Evolutionary conservation across 2,329 filamentous ascomycete genomes (phyloP), one percentile per base, ranked within the genome.

Genomic region (Helotiales sp.): DNA sequence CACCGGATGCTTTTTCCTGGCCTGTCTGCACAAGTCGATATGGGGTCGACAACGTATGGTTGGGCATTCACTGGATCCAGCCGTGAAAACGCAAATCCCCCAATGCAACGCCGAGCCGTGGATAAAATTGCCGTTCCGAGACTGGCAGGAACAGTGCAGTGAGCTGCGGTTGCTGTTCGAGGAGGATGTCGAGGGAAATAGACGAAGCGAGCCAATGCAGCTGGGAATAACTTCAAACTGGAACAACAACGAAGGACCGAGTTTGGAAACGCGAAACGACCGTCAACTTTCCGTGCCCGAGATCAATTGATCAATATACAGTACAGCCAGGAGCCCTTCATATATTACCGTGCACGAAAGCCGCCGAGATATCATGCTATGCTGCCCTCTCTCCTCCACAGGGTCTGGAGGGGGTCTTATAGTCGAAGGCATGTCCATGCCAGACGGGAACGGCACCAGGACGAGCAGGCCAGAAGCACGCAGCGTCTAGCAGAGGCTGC

Each of bases 281-380:
- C 61, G 63, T 62, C 17, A 59, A 59, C 34, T 51, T 59, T 57
- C 47, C 54, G 62, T 60, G 60, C 51, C 55, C 58, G 52, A 25
- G 54, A n/a, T 63, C 62, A 65, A 67, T 67, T 60, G 62, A 64
- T 64, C 58, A 63, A 65, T 66, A 62, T 63, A 67, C 62, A 68
- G 51, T 56, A 58, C n/a, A n/a, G n/a, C 61, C 58, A 52, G 49
- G 47, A 50, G 52, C 56, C 59, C 52, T 53, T 60, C 55, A 62
- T 57, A 62, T 61, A 59, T 36, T 56, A 60, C 63, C 55, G 59
- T 59, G 63, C 55, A 64, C 60, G 54, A 64, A 49, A 58, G 62
- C 64, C 57, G 61, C 60, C 60, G 64, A 67, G 61, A 65, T 65
- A 61, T 67, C 67, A 67, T 68, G 53, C 49, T 60, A 54, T 47